Evolutionary conservation across 1,284 basidiomycete genomes (phyloP).

Genomic region (Caloboletus inedulis): DNA sequence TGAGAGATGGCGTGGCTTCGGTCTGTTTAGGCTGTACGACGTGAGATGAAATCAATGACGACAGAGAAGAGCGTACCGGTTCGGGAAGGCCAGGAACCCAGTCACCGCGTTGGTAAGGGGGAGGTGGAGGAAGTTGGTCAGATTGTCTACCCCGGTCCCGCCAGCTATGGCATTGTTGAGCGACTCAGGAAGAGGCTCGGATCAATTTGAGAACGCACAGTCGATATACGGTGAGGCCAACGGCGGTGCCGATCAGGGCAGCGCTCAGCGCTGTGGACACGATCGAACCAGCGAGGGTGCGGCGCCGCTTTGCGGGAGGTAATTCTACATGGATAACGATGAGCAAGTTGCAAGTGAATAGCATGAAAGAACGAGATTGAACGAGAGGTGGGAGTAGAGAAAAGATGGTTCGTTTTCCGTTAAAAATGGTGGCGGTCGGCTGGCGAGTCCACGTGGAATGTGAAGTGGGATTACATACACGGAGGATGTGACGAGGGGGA

Average conservation of each 20-base stretch:
- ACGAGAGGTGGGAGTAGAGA: conserved; percentile 21
- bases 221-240: conserved; percentile 78
- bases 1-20: conserved; percentile 18
- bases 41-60: conserved; percentile 11
- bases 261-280: conserved; percentile 76
- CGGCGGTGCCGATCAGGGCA: conserved; percentile 76
- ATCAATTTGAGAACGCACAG: conserved; percentile 49
- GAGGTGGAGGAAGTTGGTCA: conserved; percentile 46
- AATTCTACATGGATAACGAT: conserved; percentile 47
- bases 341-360: conserved; percentile 32
- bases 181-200: background rate
- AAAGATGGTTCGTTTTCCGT: conserved; percentile 16
- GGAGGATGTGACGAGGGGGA: conserved; percentile 4
- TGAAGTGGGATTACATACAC: conserved; percentile 27
- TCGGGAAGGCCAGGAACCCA: conserved; percentile 40
- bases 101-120: conserved; percentile 62
- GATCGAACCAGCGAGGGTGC: conserved; percentile 71
- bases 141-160: conserved; percentile 62
- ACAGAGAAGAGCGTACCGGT: conserved; percentile 14
- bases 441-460: conserved; percentile 21
- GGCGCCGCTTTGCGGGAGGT: conserved; percentile 56
- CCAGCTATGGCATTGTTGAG: conserved; percentile 41
- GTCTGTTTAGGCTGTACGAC: conserved; percentile 16
- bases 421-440: conserved; percentile 9
- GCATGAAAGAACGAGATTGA: conserved; percentile 29